Evolutionary conservation across 306 rosid genomes (phyloP).

Genomic region (Cyclanthera cordifolia): DNA sequence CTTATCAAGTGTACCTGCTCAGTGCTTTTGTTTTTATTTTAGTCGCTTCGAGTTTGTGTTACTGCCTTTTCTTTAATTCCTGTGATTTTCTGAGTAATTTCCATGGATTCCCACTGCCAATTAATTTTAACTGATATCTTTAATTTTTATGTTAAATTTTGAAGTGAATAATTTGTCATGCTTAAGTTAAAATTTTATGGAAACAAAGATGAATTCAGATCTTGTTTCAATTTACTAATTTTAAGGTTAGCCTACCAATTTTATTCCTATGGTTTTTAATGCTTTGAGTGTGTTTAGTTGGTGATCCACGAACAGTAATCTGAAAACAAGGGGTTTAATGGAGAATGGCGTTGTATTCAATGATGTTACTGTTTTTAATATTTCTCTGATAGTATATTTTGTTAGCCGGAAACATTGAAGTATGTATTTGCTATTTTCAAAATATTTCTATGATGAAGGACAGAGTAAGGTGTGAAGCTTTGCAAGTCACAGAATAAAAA

Average conservation of each 20-base stretch:
- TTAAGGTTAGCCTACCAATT: background rate
- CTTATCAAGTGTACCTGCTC: background rate
- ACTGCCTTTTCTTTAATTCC: background rate
- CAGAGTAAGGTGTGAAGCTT: background rate
- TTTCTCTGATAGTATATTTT: background rate
- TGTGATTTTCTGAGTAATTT: background rate
- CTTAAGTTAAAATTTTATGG: background rate
- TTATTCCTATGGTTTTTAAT: background rate
- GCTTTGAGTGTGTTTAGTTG: background rate
- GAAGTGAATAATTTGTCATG: background rate
- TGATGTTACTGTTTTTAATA: background rate
- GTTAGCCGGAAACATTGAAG: background rate
- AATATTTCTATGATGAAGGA: background rate
- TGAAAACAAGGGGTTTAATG: background rate
- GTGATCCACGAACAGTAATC: background rate
- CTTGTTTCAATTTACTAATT: background rate
- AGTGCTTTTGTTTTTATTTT: background rate
- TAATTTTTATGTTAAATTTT: background rate
- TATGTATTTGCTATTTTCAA: background rate
- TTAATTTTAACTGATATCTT: background rate
- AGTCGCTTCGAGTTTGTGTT: background rate
- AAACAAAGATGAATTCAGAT: background rate
- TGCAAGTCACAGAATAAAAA: background rate
- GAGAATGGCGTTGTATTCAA: background rate
- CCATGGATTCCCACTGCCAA: background rate